Conservation (phyloP, 495 filamentous ascomycete genomes). For the Ascobolus immersus region DNA sequence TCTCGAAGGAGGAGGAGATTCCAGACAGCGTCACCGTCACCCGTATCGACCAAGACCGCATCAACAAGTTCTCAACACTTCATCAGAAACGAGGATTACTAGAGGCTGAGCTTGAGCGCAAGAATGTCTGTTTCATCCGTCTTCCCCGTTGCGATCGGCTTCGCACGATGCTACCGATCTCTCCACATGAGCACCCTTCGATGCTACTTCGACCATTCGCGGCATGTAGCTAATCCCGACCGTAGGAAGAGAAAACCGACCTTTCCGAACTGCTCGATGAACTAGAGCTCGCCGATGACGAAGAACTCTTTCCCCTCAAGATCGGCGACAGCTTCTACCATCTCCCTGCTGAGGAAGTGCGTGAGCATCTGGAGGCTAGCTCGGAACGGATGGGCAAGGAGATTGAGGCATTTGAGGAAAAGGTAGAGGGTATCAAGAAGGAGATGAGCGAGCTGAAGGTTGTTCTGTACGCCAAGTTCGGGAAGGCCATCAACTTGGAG, state of each 20-base stretch:
- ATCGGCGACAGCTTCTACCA: constrained; percentile 88
- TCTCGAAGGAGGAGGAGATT: constrained; percentile 74
- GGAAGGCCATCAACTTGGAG: constrained; percentile 83
- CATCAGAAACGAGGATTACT: constrained; percentile 60
- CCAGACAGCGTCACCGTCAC: constrained; percentile 63
- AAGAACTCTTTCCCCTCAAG: constrained; percentile 80
- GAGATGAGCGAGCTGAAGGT: constrained; percentile 76
- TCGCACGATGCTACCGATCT: neutral
- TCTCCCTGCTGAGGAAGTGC: constrained; percentile 56
- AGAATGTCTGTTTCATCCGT: constrained; percentile 33
- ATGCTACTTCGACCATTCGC: neutral
- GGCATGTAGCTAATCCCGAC: too few species aligned
- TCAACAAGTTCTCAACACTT: constrained; percentile 87
- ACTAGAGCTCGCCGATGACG: constrained; percentile 84
- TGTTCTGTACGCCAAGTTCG: constrained; percentile 77
- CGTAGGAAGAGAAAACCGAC: constrained; percentile 93
- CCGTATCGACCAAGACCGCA: constrained; percentile 91
- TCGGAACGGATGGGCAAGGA: constrained; percentile 48
- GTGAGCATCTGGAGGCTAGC: constrained; percentile 49
- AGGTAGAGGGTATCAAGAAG: constrained; percentile 43
- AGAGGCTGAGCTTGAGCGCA: constrained; percentile 57
- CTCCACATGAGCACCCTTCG: too few species aligned
- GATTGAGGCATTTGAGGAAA: constrained; percentile 49
- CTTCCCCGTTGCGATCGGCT: neutral
- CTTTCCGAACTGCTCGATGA: constrained; percentile 77